phyloP scores from a whole-genome alignment of 2,329 filamentous ascomycete species.

The Trichocomaceae sp. region DNA sequence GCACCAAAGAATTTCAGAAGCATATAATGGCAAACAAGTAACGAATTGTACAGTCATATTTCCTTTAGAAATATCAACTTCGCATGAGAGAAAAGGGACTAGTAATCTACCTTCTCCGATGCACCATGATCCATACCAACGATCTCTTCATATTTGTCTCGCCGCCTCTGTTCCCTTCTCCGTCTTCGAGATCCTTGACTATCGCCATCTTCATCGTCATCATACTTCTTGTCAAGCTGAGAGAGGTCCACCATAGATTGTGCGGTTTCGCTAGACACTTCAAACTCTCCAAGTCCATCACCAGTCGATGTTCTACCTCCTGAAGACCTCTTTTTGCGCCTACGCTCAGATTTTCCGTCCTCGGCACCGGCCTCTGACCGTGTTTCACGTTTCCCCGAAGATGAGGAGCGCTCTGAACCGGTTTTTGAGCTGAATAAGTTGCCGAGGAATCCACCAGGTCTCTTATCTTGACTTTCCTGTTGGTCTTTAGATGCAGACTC shows the following conservation, averaged over 20 bases:
- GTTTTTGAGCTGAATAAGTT: conserved; percentile 32
- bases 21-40: conserved; percentile 9
- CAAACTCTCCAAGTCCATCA: conserved; percentile 24
- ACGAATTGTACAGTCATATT: conserved; percentile 12
- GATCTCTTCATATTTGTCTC: conserved; percentile 33
- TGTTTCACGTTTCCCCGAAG: conserved; percentile 28
- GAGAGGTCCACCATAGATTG: conserved; percentile 44
- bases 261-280: conserved; percentile 35
- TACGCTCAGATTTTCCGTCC: conserved; percentile 35
- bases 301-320: conserved; percentile 32
- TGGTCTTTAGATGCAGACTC: conserved; percentile 16
- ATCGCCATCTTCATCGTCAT: conserved; percentile 33
- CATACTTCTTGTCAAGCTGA: conserved; percentile 41
- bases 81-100: conserved; percentile 17
- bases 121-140: conserved; percentile 26
- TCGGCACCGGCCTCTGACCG: conserved; percentile 32
- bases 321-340: conserved; percentile 41
- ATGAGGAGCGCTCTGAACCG: conserved; percentile 22
- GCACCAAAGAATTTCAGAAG: conserved; percentile 12
- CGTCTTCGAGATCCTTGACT: conserved; percentile 28
- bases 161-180: conserved; percentile 31
- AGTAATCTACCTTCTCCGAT: conserved; percentile 34
- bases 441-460: conserved; percentile 29
- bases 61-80: conserved; percentile 5
- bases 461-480: conserved; percentile 28